A percentile compares a stretch with the other conserved stretches of the same genome.
Evolutionary conservation across 2,329 filamentous ascomycete genomes (phyloP).

Genomic region (Fusarium buxicola): DNA sequence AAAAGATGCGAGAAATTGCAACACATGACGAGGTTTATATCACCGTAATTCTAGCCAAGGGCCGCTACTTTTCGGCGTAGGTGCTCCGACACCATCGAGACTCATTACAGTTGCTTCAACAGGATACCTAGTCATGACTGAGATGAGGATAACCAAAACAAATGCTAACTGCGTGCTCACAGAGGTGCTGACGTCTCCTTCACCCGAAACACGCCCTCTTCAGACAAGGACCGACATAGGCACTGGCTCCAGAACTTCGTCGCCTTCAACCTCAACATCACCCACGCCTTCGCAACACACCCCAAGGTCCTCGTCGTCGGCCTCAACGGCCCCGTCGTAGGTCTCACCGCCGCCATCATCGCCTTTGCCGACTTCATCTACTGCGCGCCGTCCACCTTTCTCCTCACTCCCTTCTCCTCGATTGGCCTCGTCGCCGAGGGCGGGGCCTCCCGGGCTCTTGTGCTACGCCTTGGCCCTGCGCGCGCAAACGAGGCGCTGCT

Average conservation of each 20-base stretch:
- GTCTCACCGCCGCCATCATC: constrained; percentile 85
- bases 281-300: constrained; percentile 90
- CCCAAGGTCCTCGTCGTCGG: constrained; percentile 93
- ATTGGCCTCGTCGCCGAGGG: constrained; percentile 93
- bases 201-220: constrained; percentile 55
- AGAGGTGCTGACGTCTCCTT: constrained; percentile 84
- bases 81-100: constrained; percentile 43
- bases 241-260: constrained; percentile 79
- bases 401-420: constrained; percentile 91
- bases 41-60: constrained; percentile 85
- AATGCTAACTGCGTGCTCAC: constrained; percentile 27
- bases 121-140: too few relatives aligned
- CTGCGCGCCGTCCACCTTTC: constrained; percentile 80
- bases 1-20: constrained; percentile 81
- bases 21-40: constrained; percentile 82
- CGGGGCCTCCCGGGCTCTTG: constrained; percentile 81
- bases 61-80: constrained; percentile 90
- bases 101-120: background rate
- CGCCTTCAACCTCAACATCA: constrained; percentile 88
- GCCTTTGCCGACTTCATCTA: constrained; percentile 95
- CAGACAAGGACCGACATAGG: constrained; percentile 54
- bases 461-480: constrained; percentile 80
- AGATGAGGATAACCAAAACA: background rate
- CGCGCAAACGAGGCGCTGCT: constrained; percentile 94
- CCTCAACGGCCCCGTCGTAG: constrained; percentile 91